phyloP scores from a whole-genome alignment of 2,329 filamentous ascomycete species.

The Alternaria alternata region DNA sequence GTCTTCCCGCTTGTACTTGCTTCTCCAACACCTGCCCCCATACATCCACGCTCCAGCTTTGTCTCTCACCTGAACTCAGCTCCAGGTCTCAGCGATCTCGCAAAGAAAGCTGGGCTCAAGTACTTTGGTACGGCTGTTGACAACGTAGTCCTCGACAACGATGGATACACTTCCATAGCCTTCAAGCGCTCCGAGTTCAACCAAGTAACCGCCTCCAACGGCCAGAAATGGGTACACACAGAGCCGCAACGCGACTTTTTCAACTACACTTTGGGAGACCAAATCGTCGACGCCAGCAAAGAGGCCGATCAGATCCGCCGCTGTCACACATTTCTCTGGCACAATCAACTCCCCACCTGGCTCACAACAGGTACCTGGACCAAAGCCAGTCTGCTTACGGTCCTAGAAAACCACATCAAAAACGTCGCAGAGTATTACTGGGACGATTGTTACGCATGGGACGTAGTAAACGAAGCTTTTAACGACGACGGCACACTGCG shows the following conservation, averaged over 20 bases:
- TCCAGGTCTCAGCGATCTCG: constrained; percentile 60
- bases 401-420: constrained; percentile 68
- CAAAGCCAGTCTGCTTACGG: constrained; percentile 63
- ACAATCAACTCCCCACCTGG: constrained; percentile 64
- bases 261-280: constrained; percentile 65
- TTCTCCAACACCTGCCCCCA: constrained; percentile 21
- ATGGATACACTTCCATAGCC: constrained; percentile 64
- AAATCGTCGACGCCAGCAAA: constrained; percentile 52
- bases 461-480: constrained; percentile 71
- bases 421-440: constrained; percentile 66
- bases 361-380: constrained; percentile 64
- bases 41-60: neutral
- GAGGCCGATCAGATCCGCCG: constrained; percentile 60
- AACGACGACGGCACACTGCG: constrained; percentile 66
- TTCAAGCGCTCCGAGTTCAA: constrained; percentile 67
- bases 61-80: constrained; percentile 18
- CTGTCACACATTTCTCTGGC: constrained; percentile 69
- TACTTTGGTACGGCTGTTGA: constrained; percentile 69
- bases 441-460: constrained; percentile 69
- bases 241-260: constrained; percentile 67
- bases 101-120: constrained; percentile 63
- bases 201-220: constrained; percentile 70
- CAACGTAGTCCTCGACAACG: constrained; percentile 57
- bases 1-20: constrained; percentile 29
- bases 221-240: constrained; percentile 69